phyloP scores from a whole-genome alignment of 2,329 filamentous ascomycete species.

The Leptosphaerulina australis region DNA sequence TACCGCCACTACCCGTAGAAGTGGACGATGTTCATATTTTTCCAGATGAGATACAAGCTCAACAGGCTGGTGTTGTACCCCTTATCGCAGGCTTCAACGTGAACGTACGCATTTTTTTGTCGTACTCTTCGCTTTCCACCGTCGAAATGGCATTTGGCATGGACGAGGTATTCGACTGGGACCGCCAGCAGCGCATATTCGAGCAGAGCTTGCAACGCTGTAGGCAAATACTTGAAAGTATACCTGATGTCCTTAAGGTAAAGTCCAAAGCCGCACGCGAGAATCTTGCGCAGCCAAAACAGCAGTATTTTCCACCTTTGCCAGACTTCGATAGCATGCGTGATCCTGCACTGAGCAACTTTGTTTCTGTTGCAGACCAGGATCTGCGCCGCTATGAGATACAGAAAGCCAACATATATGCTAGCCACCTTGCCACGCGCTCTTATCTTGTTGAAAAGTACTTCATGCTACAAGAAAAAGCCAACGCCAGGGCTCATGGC shows the following conservation, averaged over 20 bases:
- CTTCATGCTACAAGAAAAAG: constrained; percentile 74
- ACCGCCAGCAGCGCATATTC: constrained; percentile 75
- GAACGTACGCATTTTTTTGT: constrained; percentile 77
- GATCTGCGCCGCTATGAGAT: constrained; percentile 70
- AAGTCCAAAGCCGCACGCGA: constrained; percentile 51
- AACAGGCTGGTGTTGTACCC: constrained; percentile 71
- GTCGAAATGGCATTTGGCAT: constrained; percentile 83
- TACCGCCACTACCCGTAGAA: constrained; percentile 79
- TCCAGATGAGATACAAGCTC: constrained; percentile 70
- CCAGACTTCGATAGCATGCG: constrained; percentile 43
- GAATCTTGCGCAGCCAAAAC: constrained; percentile 32
- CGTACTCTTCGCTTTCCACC: constrained; percentile 78
- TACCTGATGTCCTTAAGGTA: constrained; percentile 73
- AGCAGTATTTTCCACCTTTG: constrained; percentile 47
- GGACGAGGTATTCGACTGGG: constrained; percentile 75
- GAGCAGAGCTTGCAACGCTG: constrained; percentile 72
- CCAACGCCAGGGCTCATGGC: constrained; percentile 52
- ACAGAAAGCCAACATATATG: constrained; percentile 88
- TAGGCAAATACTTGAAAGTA: constrained; percentile 69
- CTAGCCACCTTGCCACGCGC: constrained; percentile 78
- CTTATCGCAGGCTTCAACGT: constrained; percentile 81
- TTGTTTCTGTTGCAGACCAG: constrained; percentile 34
- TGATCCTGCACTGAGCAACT: constrained; percentile 32
- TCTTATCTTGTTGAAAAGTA: constrained; percentile 88
- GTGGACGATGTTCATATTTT: constrained; percentile 85